phyloP scores from a whole-genome alignment of 2,329 filamentous ascomycete genomes.

The Cercospora zeae-maydis region DNA sequence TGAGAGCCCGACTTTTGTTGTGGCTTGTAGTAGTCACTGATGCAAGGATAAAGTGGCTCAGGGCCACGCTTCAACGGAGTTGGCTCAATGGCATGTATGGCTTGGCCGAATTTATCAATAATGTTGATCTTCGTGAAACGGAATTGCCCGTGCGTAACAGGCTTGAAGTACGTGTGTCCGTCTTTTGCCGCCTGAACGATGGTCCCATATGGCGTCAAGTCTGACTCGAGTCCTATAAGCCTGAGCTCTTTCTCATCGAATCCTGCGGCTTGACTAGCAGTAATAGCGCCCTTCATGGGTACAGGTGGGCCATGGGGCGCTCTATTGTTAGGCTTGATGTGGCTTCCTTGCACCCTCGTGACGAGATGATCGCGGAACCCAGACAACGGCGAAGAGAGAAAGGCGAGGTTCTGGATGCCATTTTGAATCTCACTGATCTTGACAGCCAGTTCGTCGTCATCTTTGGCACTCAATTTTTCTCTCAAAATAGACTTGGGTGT shows the following conservation, averaged over 20 bases:
- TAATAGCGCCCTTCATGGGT: too few relatives aligned
- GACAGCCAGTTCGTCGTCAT: not conserved
- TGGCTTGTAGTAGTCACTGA: constrained; percentile 21
- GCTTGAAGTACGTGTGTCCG: constrained; percentile 41
- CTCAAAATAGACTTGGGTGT: not conserved
- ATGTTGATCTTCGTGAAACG: constrained; percentile 41
- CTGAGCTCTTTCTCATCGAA: not conserved
- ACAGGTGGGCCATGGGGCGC: not conserved
- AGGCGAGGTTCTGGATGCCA: too few relatives aligned
- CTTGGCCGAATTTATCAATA: not conserved
- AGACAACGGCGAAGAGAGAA: not conserved
- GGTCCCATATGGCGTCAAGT: constrained; percentile 4
- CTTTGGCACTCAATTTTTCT: not conserved
- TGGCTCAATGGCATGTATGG: not conserved
- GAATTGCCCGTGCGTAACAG: constrained; percentile 49
- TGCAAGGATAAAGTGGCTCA: constrained; percentile 25
- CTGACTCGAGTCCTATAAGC: constrained; percentile 5
- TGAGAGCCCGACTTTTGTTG: not conserved
- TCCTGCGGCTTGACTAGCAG: not conserved
- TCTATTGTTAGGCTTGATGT: constrained; percentile 7
- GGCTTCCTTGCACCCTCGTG: constrained; percentile 4
- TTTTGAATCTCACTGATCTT: too few relatives aligned
- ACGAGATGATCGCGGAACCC: not conserved
- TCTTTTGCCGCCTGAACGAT: not conserved
- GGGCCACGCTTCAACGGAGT: constrained; percentile 35